phyloP scores from a whole-genome alignment of 2,329 filamentous ascomycete species.

The Hysterium pulicare region DNA sequence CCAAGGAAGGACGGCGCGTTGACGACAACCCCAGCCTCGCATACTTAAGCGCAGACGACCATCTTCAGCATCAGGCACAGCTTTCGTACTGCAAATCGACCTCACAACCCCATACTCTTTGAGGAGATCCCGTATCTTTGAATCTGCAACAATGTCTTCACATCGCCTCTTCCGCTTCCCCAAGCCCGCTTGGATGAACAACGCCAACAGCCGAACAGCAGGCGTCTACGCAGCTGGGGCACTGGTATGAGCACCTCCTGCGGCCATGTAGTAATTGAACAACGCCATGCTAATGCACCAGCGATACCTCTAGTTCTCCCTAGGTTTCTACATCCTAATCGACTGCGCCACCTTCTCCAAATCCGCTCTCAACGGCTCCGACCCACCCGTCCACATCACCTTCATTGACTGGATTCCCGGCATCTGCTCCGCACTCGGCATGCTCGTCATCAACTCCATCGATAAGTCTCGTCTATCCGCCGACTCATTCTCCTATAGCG shows the following conservation, averaged over 20 bases:
- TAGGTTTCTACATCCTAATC: slow-evolving; percentile 68
- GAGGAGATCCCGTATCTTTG: background rate
- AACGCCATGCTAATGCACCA: too few species aligned
- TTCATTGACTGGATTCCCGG: slow-evolving; percentile 71
- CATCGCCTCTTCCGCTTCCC: slow-evolving; percentile 65
- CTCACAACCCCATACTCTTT: too few species aligned
- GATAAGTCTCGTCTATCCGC: slow-evolving; percentile 64
- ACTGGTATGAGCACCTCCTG: slow-evolving; percentile 54
- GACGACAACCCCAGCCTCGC: slow-evolving; percentile 14
- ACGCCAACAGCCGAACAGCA: slow-evolving; percentile 58
- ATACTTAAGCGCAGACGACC: background rate
- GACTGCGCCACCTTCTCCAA: slow-evolving; percentile 64
- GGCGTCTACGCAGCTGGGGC: slow-evolving; percentile 66
- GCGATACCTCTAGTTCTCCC: slow-evolving; percentile 68
- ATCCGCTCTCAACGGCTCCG: slow-evolving; percentile 58
- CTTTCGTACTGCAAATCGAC: background rate
- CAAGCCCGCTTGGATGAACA: slow-evolving; percentile 65
- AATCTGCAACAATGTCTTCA: slow-evolving; percentile 39
- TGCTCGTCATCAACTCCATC: slow-evolving; percentile 71
- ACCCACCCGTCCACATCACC: slow-evolving; percentile 57
- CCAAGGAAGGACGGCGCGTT: too few species aligned
- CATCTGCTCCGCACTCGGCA: slow-evolving; percentile 66
- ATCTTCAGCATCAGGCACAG: slow-evolving; percentile 5
- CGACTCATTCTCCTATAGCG: slow-evolving; percentile 63
- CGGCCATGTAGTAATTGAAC: too few species aligned